Evolutionary conservation across 306 rosid species (phyloP).

Genomic region (Pterocarpus macrocarpus): DNA sequence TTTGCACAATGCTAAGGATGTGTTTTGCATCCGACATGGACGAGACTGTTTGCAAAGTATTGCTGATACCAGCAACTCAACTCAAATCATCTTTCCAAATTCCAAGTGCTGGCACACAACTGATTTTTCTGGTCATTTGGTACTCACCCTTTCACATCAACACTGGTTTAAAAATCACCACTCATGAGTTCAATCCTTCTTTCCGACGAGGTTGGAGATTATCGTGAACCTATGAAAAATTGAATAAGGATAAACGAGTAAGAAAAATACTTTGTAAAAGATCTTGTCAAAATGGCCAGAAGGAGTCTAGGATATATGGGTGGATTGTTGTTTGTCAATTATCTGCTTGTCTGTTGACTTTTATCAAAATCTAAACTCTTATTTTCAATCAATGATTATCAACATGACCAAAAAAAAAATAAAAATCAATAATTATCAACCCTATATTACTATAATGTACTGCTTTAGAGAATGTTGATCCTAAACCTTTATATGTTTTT

Average conservation of each 20-base stretch:
- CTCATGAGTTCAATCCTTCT: not conserved
- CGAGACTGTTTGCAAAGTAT: not conserved
- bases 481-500: no score
- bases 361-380: no score
- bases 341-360: no score
- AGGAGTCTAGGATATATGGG: no score
- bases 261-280: no score
- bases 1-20: constrained; percentile 18
- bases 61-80: not conserved
- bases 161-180: not conserved
- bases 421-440: no score
- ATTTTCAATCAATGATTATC: no score
- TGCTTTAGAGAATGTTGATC: no score
- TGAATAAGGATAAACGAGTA: not conserved
- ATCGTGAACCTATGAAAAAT: not conserved
- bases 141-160: not conserved
- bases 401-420: no score
- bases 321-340: no score
- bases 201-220: not conserved
- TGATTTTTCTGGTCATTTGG: not conserved
- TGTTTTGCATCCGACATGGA: not conserved
- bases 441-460: no score
- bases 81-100: not conserved
- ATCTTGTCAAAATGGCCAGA: no score
- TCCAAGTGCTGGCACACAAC: not conserved